Conservation (phyloP, 805 yeast species). For the Yamadazyma endophytica region DNA sequence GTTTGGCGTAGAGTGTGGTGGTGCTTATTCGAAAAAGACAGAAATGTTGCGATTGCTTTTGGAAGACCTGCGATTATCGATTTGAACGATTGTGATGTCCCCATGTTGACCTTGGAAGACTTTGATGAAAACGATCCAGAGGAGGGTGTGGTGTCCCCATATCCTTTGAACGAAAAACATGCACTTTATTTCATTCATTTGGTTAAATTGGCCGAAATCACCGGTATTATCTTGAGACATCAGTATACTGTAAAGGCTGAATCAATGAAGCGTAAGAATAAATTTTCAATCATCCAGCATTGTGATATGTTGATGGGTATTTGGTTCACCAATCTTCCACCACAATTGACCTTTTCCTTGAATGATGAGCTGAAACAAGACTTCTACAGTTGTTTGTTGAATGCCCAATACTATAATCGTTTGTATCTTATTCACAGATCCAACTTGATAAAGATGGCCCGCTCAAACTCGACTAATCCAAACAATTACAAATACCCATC, state of each 20-base stretch:
- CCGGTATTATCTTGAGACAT: constrained; percentile 63
- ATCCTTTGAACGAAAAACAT: constrained; percentile 45
- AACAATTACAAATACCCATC: constrained; percentile 54
- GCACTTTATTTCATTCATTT: constrained; percentile 58
- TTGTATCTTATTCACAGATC: constrained; percentile 69
- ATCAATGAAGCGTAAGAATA: constrained; percentile 40
- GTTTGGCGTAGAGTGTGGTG: constrained; percentile 73
- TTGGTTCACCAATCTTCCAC: constrained; percentile 69
- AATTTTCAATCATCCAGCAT: constrained; percentile 49
- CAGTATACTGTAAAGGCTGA: constrained; percentile 71
- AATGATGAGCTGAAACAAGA: constrained; percentile 51
- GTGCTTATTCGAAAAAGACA: constrained; percentile 68
- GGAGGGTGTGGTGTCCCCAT: constrained; percentile 29
- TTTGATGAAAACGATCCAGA: constrained; percentile 48
- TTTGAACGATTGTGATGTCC: constrained; percentile 70
- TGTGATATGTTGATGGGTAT: constrained; percentile 75
- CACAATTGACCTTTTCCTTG: constrained; percentile 57
- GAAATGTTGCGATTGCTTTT: constrained; percentile 64
- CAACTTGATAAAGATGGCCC: constrained; percentile 51
- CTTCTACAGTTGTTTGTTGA: constrained; percentile 54
- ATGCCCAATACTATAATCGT: constrained; percentile 70
- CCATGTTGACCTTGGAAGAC: constrained; percentile 66
- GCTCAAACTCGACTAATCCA: constrained; percentile 35
- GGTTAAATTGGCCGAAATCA: constrained; percentile 65
- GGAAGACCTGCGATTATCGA: constrained; percentile 70